These are phyloP conservation scores for Xerocomellus chrysenteron DNA, from an alignment of 768 basidiomycete genomes.

Conservation along the genomic window DNA sequence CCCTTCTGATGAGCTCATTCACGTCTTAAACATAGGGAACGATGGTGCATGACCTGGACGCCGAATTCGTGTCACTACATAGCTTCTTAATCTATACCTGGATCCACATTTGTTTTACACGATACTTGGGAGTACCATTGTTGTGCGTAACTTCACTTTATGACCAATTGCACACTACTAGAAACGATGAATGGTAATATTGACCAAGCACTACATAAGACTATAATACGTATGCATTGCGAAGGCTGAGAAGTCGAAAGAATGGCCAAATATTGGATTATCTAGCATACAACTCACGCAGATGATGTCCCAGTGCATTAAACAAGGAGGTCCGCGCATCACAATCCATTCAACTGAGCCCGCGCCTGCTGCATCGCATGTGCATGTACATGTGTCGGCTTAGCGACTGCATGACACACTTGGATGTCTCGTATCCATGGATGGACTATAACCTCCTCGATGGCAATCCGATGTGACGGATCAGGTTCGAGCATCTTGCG, in stretches of 20 bases:
- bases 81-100: constrained; percentile 21
- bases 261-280: constrained; percentile 3
- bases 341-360: constrained; percentile 38
- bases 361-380: constrained; percentile 59
- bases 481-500: constrained; percentile 96
- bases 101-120: constrained; percentile 5
- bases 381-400: constrained; percentile 72
- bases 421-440: constrained; percentile 81
- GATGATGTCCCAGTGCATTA: background rate
- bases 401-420: constrained; percentile 67
- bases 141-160: background rate
- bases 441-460: constrained; percentile 80
- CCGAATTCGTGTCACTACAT: background rate
- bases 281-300: background rate
- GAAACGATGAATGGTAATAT: constrained; percentile 14
- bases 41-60: constrained; percentile 29
- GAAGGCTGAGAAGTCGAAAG: constrained; percentile 2
- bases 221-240: constrained; percentile 20
- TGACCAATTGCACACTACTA: constrained; percentile 7
- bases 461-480: constrained; percentile 67
- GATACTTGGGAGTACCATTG: constrained; percentile 12
- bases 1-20: background rate
- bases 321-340: background rate
- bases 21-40: constrained; percentile 20
- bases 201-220: constrained; percentile 16